phyloP scores from a whole-genome alignment of 2,329 filamentous ascomycete species.

The Pseudocercospora fuligena region DNA sequence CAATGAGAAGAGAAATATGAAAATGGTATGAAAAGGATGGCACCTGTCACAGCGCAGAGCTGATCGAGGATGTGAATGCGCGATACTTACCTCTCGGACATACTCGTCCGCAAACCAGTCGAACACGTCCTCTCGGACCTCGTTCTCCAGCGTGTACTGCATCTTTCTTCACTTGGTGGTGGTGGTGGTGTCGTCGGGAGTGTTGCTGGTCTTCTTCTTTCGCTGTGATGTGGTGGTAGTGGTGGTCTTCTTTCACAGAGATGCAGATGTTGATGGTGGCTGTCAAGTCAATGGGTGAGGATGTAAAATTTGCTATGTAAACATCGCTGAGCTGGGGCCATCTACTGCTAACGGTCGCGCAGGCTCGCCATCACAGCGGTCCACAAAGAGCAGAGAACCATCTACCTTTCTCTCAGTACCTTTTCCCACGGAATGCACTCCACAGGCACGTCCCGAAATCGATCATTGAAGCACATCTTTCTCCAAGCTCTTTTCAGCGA shows the following conservation, averaged over 20 bases:
- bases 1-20: not conserved
- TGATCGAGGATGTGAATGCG: not conserved
- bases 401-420: too few species aligned
- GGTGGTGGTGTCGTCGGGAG: not conserved
- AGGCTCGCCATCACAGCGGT: not conserved
- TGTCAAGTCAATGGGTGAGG: not conserved
- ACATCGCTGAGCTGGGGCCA: not conserved
- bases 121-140: not conserved
- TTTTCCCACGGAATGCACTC: too few species aligned
- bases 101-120: not conserved
- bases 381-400: too few species aligned
- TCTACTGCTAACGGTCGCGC: not conserved
- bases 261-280: not conserved
- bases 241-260: not conserved
- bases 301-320: not conserved
- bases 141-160: not conserved
- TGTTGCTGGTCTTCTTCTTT: not conserved
- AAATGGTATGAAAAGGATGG: not conserved
- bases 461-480: too few species aligned
- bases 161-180: not conserved
- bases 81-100: not conserved
- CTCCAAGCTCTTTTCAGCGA: too few species aligned
- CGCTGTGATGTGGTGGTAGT: not conserved
- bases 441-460: too few species aligned
- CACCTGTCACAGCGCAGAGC: not conserved